Percentiles rank a stretch among this genome's conserved stretches.
Conservation (phyloP, 352 stramenopile species). For the Pythium myriotylum region DNA sequence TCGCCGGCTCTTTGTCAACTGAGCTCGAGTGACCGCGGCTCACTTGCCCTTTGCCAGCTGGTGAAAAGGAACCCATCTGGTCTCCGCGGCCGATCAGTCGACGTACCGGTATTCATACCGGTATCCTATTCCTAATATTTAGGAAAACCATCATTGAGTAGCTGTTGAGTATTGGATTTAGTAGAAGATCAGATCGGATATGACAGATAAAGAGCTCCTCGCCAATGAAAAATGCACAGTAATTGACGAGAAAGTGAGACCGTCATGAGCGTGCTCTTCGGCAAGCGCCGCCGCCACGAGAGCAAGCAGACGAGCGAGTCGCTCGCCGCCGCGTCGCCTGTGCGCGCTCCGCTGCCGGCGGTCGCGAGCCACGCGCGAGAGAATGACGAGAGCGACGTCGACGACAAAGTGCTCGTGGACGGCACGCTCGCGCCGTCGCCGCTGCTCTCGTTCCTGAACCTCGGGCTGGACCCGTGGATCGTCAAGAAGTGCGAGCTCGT, state of each 20-base stretch:
- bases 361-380: background rate
- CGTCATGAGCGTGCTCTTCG: slow-evolving; percentile 85
- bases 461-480: slow-evolving; percentile 88
- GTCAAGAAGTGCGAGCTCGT: slow-evolving; percentile 84
- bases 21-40: too few relatives aligned
- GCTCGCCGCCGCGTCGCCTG: background rate
- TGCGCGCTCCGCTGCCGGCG: slow-evolving; percentile 7
- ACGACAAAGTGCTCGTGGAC: slow-evolving; percentile 53
- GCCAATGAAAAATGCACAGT: too few relatives aligned
- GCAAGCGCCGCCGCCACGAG: slow-evolving; percentile 59
- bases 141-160: too few relatives aligned
- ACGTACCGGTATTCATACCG: too few relatives aligned
- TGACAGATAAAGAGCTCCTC: background rate
- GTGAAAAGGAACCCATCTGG: too few relatives aligned
- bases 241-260: too few relatives aligned
- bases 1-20: too few relatives aligned
- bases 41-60: too few relatives aligned
- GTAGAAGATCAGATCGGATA: background rate
- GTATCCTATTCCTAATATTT: too few relatives aligned
- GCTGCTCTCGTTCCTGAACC: slow-evolving; percentile 81
- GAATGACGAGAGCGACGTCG: slow-evolving; percentile 15
- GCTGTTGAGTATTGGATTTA: too few relatives aligned
- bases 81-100: too few relatives aligned
- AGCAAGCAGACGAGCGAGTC: slow-evolving; percentile 22
- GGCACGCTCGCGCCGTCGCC: slow-evolving; percentile 34